Percentiles rank a stretch among this genome's conserved stretches.
These are phyloP conservation scores for Curvularia sp. DNA, from an alignment of 2,329 filamentous ascomycete genomes.

Conservation along the genomic window DNA sequence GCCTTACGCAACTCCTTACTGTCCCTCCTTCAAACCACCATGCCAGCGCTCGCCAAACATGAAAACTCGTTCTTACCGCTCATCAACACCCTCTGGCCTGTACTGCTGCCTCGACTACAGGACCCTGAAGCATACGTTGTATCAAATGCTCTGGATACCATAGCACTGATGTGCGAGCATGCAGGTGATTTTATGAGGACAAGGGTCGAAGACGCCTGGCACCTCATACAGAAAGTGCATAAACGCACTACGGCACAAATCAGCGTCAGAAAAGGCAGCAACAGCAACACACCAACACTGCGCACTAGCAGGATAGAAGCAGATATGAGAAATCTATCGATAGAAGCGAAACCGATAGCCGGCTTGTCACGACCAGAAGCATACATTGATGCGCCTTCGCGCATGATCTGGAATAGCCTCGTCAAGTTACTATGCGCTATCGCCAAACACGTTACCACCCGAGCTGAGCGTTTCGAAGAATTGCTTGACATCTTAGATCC, in stretches of 20 bases:
- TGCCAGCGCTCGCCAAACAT: slow-evolving; percentile 74
- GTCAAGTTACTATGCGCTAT: slow-evolving; percentile 66
- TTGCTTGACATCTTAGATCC: slow-evolving; percentile 67
- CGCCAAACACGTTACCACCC: slow-evolving; percentile 68
- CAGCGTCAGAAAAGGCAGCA: slow-evolving; percentile 2
- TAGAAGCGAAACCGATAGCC: slow-evolving; percentile 1
- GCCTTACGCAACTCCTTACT: slow-evolving; percentile 80
- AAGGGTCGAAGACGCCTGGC: slow-evolving; percentile 78
- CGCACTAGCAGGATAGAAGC: slow-evolving; percentile 14
- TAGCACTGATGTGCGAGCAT: slow-evolving; percentile 71
- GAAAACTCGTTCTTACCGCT: slow-evolving; percentile 87
- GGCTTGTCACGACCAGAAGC: slow-evolving; percentile 24
- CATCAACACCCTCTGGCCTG: slow-evolving; percentile 89
- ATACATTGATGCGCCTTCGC: slow-evolving; percentile 64
- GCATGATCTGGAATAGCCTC: slow-evolving; percentile 70
- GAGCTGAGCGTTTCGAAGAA: slow-evolving; percentile 75
- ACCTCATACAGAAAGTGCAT: slow-evolving; percentile 53
- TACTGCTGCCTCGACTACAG: slow-evolving; percentile 72
- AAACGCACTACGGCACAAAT: slow-evolving; percentile 26
- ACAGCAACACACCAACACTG: slow-evolving; percentile 5
- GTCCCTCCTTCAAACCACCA: slow-evolving; percentile 74
- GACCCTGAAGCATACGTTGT: slow-evolving; percentile 73
- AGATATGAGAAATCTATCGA: slow-evolving; percentile 10
- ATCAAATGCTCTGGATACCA: slow-evolving; percentile 72
- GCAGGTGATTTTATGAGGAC: slow-evolving; percentile 83